Evolutionary conservation across 768 basidiomycete species (phyloP), one percentile per base, ranked within the genome.

Genomic region (Podaxis sp.): DNA sequence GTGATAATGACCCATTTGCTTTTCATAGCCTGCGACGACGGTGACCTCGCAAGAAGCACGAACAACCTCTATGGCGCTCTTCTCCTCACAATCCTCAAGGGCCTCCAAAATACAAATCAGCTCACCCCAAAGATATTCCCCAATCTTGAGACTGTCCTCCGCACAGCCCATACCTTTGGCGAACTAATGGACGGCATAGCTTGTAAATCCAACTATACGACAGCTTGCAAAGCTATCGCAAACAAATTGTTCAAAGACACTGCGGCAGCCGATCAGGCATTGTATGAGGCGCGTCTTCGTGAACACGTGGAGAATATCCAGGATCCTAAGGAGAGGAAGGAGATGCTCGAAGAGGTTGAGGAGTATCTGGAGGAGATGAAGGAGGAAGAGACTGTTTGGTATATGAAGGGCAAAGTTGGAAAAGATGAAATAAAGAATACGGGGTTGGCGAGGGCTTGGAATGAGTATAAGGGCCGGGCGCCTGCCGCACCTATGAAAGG

Each of bases 381-480:
- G 38, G 62, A 71, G 40, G 64, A 67, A 19, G 62, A 63, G 9
- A 66, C 67, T 54, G 65, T 67, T 2, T 79, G 77, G 77, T 78
- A 66, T 61, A 59, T 51, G 55, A 67, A 70, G 9, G 75, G 71
- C 13, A 62, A 67, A 29, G 60, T 66, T 17, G 64, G 55, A 38
- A 70, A 72, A 36, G 71, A 71, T 54, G 66, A 73, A 55, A 65
- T 64, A 49, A 69, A 71, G 60, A 66, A 68, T 59, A 64, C 64
- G 4, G 69, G 65, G 13, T 61, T 74, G n/a, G 64, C 72, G 4
- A 67, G 67, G 12, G 69, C 70, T 36, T 80, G 75, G 76, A 79
- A 77, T 65, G 72, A 76, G n/a, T 78, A 79, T 68, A 78, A 71
- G 65, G 70, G 67, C 4, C 69, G 69, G 41, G 58, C 75, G 25